Base-by-base conservation (phyloP, 2,329 filamentous ascomycete genomes). In the Fusarium veterinarium region DNA sequence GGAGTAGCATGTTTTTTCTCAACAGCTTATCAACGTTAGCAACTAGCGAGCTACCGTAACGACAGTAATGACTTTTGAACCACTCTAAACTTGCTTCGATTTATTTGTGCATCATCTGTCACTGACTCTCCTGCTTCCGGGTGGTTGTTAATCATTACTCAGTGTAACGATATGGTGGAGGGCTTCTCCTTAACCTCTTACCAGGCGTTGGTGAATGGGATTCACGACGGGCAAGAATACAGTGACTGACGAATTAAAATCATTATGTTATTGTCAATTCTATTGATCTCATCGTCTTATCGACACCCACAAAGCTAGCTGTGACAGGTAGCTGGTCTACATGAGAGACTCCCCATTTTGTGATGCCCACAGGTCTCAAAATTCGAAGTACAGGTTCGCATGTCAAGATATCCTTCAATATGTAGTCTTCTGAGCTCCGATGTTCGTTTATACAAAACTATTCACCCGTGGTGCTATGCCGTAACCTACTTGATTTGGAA, bases 21-120 rank as follows among this genome's bases (percentile, higher is more conserved):
- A 23, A 55, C 35, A 67, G 48, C 42, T 64, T 46, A 40, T 53
- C 58, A 30, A 35, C 44, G 20, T 31, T 44, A 41, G 42, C 64
- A 51, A 44, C n/a, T 56, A 65, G 56, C 67, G 61, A 45, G 60
- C 58, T 46, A 46, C 33, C 62, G 60, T 58, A 30, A 64, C 48
- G 49, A 75, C 45, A 65, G 65, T 45, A 64, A 75, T 64, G 70
- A 74, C 31, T 19, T 52, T 60, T 64, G 23, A 30, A 58, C 42
- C 51, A 40, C 45, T 42, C n/a, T 31, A 28, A 37, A 33, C 14
- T 40, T 13, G 31, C 30, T 44, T 42, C 42, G 44, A 28, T 16
- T 28, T n/a, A 25, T 8, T n/a, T 17, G 19, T 53, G 16, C 7
- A 40, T 28, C 17, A 12, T 40, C 10, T 38, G 23, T n/a, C 23